Evolutionary conservation across 2,329 filamentous ascomycete genomes (phyloP).

Genomic region (Pseudopithomyces maydicus): DNA sequence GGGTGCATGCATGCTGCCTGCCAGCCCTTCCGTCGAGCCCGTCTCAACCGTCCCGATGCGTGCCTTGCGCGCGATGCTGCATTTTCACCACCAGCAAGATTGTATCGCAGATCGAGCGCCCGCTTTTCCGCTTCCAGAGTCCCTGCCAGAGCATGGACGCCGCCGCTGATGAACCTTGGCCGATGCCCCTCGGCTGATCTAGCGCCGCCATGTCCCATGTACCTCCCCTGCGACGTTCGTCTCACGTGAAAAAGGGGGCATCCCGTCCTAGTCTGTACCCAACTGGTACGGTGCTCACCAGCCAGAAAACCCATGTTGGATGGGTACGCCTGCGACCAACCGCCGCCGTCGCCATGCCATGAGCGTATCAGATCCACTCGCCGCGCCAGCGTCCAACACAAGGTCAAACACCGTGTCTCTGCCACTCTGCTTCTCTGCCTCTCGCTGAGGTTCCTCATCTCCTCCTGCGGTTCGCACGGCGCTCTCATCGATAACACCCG

Average conservation of each 20-base stretch:
- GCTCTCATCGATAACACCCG: conserved; percentile 11
- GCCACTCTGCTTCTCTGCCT: not conserved
- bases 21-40: not conserved
- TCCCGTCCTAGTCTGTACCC: too few species aligned
- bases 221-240: not conserved
- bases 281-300: too few species aligned
- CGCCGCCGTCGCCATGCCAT: conserved; percentile 2
- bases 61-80: conserved; percentile 17
- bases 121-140: conserved; percentile 25
- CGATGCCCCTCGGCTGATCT: conserved; percentile 39
- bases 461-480: conserved; percentile 14
- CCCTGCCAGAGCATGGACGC: conserved; percentile 13
- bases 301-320: not conserved
- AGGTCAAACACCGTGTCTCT: conserved; percentile 2
- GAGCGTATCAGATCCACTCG: conserved; percentile 29
- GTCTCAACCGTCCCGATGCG: not conserved
- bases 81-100: conserved; percentile 23
- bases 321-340: conserved; percentile 20
- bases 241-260: not conserved
- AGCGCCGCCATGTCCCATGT: conserved; percentile 14
- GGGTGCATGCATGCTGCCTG: not conserved
- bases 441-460: conserved; percentile 4
- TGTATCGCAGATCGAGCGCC: conserved; percentile 27
- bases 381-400: conserved; percentile 8
- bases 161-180: conserved; percentile 22